Conservation (phyloP, 345 rosid genomes). For the Brassica incana region DNA sequence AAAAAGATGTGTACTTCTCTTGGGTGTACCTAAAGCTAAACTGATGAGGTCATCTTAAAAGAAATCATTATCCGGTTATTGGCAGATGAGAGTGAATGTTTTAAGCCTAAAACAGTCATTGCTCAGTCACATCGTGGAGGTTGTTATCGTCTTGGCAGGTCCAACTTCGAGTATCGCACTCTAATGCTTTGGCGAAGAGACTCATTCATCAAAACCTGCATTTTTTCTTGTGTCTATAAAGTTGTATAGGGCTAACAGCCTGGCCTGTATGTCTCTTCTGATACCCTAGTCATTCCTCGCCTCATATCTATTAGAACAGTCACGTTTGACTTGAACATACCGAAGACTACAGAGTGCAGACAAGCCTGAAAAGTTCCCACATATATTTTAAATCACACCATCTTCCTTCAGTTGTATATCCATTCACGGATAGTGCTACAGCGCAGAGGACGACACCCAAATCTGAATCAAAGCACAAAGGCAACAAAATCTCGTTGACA, state of each 20-base stretch:
- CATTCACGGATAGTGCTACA: not conserved
- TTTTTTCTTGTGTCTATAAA: not conserved
- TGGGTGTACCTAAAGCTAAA: not conserved
- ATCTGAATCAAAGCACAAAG: conserved; percentile 13
- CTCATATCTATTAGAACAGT: conserved; percentile 6
- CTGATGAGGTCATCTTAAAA: not conserved
- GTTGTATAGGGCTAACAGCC: not conserved
- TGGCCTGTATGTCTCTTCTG: not conserved
- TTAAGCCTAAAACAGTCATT: conserved; percentile 8
- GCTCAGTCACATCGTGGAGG: not conserved
- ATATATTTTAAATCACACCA: conserved; percentile 6
- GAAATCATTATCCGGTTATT: not conserved
- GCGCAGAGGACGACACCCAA: not conserved
- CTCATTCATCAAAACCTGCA: conserved; percentile 15
- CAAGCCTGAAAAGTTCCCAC: conserved; percentile 9
- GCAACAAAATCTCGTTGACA: not conserved
- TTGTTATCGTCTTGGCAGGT: conserved; percentile 3
- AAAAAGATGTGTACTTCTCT: conserved; percentile 10
- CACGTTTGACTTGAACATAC: conserved; percentile 8
- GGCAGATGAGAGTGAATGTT: not conserved
- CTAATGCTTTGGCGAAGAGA: not conserved
- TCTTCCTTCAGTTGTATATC: conserved; percentile 3
- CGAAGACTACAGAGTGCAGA: not conserved
- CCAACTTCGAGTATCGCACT: conserved; percentile 11
- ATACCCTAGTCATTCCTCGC: not conserved